These are phyloP conservation scores for Penicillium taxi DNA, from an alignment of 495 filamentous ascomycete species.

Conservation along the genomic window DNA sequence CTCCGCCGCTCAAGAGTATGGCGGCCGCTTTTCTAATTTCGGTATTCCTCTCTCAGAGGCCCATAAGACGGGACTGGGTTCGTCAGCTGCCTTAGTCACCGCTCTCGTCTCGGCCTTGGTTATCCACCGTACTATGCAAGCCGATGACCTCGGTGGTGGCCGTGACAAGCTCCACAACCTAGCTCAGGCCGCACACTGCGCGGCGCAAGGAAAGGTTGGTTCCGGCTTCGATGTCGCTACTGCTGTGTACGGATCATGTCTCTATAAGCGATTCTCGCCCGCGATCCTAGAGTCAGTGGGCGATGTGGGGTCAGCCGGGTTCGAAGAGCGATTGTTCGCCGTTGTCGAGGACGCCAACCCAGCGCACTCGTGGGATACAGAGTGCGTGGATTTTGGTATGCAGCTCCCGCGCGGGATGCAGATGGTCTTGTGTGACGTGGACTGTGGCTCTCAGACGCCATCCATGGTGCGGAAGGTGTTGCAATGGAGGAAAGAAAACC, in stretches of 20 bases:
- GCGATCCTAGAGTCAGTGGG: constrained; percentile 57
- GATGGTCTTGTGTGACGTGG: constrained; percentile 89
- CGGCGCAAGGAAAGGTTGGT: constrained; percentile 92
- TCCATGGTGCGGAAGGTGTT: constrained; percentile 91
- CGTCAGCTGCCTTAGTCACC: constrained; percentile 92
- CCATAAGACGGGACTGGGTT: constrained; percentile 94
- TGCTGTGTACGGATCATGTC: constrained; percentile 82
- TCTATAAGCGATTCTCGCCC: constrained; percentile 87
- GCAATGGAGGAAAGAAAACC: constrained; percentile 65
- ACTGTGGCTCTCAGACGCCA: constrained; percentile 87
- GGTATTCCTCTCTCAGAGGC: constrained; percentile 64
- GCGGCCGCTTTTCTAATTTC: constrained; percentile 65
- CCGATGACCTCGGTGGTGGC: constrained; percentile 44
- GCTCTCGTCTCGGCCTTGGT: constrained; percentile 70
- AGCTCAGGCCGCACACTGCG: constrained; percentile 86
- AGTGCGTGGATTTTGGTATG: constrained; percentile 56
- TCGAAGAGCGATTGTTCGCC: constrained; percentile 53
- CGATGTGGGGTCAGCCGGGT: constrained; percentile 54
- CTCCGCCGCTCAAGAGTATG: constrained; percentile 13
- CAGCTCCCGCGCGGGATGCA: constrained; percentile 57
- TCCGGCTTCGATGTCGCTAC: constrained; percentile 95
- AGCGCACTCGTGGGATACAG: constrained; percentile 63
- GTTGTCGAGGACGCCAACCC: constrained; percentile 54
- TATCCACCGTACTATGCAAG: constrained; percentile 69
- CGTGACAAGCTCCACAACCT: constrained; percentile 73